These are phyloP conservation scores for Steccherinum ochraceum DNA, from an alignment of 768 basidiomycete genomes.

Conservation along the genomic window DNA sequence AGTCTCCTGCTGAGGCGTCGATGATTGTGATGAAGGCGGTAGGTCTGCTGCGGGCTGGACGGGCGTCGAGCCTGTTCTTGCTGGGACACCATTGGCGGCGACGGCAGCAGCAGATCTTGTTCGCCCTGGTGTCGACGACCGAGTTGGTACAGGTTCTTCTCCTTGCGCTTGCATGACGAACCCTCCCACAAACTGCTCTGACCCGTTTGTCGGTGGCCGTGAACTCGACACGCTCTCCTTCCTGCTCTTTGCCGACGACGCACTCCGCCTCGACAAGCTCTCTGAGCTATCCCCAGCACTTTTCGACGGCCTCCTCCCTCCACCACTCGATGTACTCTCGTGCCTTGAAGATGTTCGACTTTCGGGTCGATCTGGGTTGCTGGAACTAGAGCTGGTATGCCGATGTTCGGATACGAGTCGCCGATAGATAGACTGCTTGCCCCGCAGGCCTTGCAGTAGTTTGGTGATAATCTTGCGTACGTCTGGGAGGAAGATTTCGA, in stretches of 20 bases:
- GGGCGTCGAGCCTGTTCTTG: slow-evolving; percentile 1
- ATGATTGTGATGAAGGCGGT: slow-evolving; percentile 13
- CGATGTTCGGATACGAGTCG: slow-evolving; percentile 61
- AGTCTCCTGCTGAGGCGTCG: slow-evolving; percentile 10
- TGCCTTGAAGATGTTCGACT: slow-evolving; percentile 41
- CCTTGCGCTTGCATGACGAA: slow-evolving; percentile 27
- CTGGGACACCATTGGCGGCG: neutral
- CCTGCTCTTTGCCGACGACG: slow-evolving; percentile 26
- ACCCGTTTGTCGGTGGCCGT: slow-evolving; percentile 19
- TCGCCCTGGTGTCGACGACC: slow-evolving; percentile 10
- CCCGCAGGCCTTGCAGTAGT: slow-evolving; percentile 88
- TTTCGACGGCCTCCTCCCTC: neutral
- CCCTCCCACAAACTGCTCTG: slow-evolving; percentile 46
- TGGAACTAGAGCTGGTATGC: slow-evolving; percentile 39
- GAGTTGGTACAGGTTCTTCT: slow-evolving; percentile 9
- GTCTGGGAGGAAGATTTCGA: slow-evolving; percentile 83
- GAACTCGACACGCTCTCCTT: slow-evolving; percentile 14
- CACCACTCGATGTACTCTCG: slow-evolving; percentile 31
- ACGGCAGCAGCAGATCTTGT: neutral
- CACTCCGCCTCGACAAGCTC: slow-evolving; percentile 34
- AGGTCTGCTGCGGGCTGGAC: slow-evolving; percentile 8
- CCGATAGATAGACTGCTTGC: slow-evolving; percentile 85
- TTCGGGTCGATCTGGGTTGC: slow-evolving; percentile 45
- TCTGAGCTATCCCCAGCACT: slow-evolving; percentile 15
- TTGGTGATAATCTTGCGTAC: slow-evolving; percentile 91